Base-by-base conservation (phyloP, 179 eudicot species). In the Beta corolliflora region DNA sequence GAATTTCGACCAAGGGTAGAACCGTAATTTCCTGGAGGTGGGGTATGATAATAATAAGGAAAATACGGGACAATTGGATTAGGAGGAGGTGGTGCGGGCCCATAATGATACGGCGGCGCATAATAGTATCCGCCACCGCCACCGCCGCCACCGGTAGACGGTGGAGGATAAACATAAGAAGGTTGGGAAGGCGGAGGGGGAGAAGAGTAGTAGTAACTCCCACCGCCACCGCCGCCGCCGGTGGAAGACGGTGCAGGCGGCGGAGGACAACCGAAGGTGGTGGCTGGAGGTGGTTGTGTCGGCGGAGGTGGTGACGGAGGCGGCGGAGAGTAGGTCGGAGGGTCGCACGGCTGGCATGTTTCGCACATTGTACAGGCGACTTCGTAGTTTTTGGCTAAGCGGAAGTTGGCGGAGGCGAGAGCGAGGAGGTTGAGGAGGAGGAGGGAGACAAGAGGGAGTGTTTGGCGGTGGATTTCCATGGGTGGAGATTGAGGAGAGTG, bases 41-140 rank as follows among this genome's bases (percentile, higher is more conserved):
- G 97, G 61, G 18, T 92, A 50, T 90, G 81, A 23, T 83, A 93
- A 88, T 95, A 95, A 55, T 52, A 95, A 0, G 98, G 98, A 56
- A 91, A 95, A 78, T 93, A 95, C 0, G 93, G 92, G 0, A 92
- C 93, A 71, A 95, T 95, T 0, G 97, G 98, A 82, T 93, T 93
- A 2, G 97, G 98, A 6, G 97, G 97, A 19, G 92, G 94, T 15
- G 98, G 97, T 7, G 83, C 73, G 0, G 93, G 84, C 25, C 84
- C 91, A 44, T 66, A 88, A 0, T 7, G 41, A 48, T 80, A 77
- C 68, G 83, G 91, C 0, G 94, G 90, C 19, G 76, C 31, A 46
- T 82, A 85, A 23, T 79, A 71, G 21, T 79, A 79, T 7, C 80
- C 81, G 3, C 87, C 85, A 1, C 82, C 60, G 4, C 76, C 44